Conservation (phyloP, 2,329 filamentous ascomycete genomes). For the Monosporascus sp. region DNA sequence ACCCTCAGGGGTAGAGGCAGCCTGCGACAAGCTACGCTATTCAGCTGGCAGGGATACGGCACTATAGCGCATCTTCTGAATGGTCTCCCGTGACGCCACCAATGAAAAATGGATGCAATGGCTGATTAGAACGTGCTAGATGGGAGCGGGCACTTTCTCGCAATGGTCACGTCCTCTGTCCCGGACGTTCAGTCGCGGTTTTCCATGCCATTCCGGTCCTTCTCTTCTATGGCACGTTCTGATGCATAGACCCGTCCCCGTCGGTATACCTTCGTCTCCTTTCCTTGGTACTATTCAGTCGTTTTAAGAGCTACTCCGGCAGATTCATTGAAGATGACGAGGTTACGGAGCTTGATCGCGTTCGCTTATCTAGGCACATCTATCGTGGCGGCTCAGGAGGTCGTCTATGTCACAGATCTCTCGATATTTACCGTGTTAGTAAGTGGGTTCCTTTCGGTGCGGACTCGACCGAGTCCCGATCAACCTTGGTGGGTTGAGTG, state of each 20-base stretch:
- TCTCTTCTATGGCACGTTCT: neutral
- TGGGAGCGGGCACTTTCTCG: neutral
- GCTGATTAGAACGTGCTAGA: neutral
- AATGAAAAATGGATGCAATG: neutral
- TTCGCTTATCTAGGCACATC: conserved; percentile 10
- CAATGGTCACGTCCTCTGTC: neutral
- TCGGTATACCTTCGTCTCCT: neutral
- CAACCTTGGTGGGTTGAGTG: no score
- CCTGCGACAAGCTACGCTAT: conserved; percentile 1
- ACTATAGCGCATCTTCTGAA: neutral
- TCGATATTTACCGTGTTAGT: conserved; percentile 25
- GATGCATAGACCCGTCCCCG: neutral
- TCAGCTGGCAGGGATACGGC: conserved; percentile 17
- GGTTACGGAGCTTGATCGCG: conserved; percentile 1
- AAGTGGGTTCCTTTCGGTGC: conserved; percentile 7
- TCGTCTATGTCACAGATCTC: conserved; percentile 28
- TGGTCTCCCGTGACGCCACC: neutral
- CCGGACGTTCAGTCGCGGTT: neutral
- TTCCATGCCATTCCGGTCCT: neutral
- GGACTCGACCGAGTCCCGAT: no score
- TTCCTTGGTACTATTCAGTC: neutral
- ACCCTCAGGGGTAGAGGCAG: no score
- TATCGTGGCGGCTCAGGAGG: conserved; percentile 14
- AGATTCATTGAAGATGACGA: neutral
- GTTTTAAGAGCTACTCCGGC: neutral